Base-by-base conservation (phyloP, 768 basidiomycete species). In the Podaxis carcinomalis region DNA sequence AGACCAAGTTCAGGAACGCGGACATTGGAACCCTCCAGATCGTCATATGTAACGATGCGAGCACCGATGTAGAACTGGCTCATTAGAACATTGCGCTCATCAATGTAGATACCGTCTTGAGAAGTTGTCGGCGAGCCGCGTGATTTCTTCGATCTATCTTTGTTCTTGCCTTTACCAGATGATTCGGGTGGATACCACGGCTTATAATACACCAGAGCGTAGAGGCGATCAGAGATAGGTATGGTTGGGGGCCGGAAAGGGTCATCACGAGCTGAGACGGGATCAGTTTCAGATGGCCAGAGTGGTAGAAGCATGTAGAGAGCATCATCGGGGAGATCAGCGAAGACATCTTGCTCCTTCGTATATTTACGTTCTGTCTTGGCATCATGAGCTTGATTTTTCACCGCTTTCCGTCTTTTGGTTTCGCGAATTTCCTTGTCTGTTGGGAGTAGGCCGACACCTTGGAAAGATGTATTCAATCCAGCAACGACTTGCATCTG, bases 261-360 rank as follows among this genome's bases (percentile, higher is more conserved):
- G 56, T 68, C 62, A 65, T 68, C 68, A 60, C 62, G 61, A 51
- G 68, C 63, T 49, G 76, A 73, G 35, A 68, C 66, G 0, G 81
- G 68, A 69, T 90, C 89, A 1, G 84, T 89, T 65, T 89, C 87
- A 16, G 86, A 82, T 7, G 88, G 85, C 90, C 91, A 93, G n/a
- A 93, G 77, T 14, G 92, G 92, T 16, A 93, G 77, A 25, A 92
- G 80, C 92, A 93, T 93, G 70, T 88, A 91, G 55, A 92, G 75
- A 23, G 84, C 83, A 13, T 92, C 89, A 4, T 81, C 72, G 0
- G 88, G 87, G 39, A 93, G 78, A 36, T 83, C 76, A 36, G 82
- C 78, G 59, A 91, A 83, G 63, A 89, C 76, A 61, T 83, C 79
- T 64, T 64, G 54, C 28, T 67, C 57, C 35, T 55, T 58, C 52